Conservation (phyloP, 108 stramenopile genomes). For the Stephanodiscus triporus region DNA sequence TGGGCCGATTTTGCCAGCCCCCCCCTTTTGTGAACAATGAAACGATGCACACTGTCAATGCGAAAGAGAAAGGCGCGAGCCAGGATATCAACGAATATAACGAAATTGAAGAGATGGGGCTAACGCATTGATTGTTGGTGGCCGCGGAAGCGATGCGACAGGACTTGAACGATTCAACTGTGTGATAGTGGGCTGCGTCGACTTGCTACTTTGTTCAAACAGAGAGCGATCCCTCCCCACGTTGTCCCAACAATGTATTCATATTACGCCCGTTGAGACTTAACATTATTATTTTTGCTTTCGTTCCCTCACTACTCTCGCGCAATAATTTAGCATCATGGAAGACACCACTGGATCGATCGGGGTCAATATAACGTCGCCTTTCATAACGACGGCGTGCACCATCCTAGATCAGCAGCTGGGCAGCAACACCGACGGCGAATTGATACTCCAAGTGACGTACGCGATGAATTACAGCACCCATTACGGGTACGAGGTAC, state of each 20-base stretch:
- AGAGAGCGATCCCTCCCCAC: neutral
- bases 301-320: neutral
- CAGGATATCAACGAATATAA: too few species aligned
- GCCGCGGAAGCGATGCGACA: too few species aligned
- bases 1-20: too few species aligned
- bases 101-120: neutral
- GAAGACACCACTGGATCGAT: slow-evolving; percentile 1
- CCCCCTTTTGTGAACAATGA: too few species aligned
- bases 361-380: neutral
- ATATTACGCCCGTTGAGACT: neutral
- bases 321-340: neutral
- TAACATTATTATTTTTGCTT: too few species aligned
- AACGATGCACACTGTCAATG: too few species aligned
- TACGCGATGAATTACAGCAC: slow-evolving; percentile 26
- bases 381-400: neutral
- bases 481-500: slow-evolving; percentile 20
- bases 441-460: slow-evolving; percentile 7
- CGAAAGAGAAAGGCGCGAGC: too few species aligned
- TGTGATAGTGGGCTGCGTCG: neutral
- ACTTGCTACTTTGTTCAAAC: neutral
- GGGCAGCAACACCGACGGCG: neutral
- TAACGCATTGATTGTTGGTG: neutral
- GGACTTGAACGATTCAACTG: neutral
- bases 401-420: slow-evolving; percentile 1
- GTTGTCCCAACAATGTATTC: neutral